Evolutionary conservation across 2,329 filamentous ascomycete species (phyloP).

Genomic region (Dothistroma septosporum): DNA sequence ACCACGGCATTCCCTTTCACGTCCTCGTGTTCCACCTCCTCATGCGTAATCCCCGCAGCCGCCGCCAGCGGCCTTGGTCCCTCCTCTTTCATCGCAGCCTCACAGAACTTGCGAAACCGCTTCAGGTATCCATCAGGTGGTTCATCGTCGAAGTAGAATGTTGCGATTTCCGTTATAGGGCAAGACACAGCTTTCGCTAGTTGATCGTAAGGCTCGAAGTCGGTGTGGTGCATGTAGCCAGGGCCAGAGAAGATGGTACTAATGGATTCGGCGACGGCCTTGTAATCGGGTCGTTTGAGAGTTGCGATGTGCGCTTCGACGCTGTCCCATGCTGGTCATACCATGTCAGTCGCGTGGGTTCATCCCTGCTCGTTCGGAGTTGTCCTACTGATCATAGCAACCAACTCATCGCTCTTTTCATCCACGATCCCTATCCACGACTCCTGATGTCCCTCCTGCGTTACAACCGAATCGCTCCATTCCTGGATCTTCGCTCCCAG

Average conservation of each 20-base stretch:
- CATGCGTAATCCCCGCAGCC: slow-evolving; percentile 12
- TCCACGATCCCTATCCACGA: not conserved
- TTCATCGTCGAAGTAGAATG: slow-evolving; percentile 12
- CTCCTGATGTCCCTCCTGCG: slow-evolving; percentile 3
- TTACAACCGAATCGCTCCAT: not conserved
- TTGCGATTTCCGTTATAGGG: slow-evolving; percentile 12
- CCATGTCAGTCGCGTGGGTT: not conserved
- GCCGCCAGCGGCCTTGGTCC: slow-evolving; percentile 2
- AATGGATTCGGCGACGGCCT: slow-evolving; percentile 1
- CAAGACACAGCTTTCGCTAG: slow-evolving; percentile 2
- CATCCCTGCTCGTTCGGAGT: not conserved
- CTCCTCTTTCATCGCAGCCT: not conserved
- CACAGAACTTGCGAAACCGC: not conserved
- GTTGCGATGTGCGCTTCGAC: slow-evolving; percentile 7
- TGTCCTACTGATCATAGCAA: slow-evolving; percentile 4
- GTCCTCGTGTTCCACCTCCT: slow-evolving; percentile 12
- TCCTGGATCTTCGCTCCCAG: not conserved
- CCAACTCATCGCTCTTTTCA: not conserved
- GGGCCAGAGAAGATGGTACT: not conserved
- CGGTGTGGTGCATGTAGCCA: slow-evolving; percentile 11
- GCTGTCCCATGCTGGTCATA: slow-evolving; percentile 6
- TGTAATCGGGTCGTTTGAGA: slow-evolving; percentile 4
- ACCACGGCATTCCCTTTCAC: slow-evolving; percentile 11
- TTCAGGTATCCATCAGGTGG: slow-evolving; percentile 7
- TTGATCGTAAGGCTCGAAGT: slow-evolving; percentile 11